phyloP scores from a whole-genome alignment of 495 filamentous ascomycete species.

The Aspergillus coremiiformis region DNA sequence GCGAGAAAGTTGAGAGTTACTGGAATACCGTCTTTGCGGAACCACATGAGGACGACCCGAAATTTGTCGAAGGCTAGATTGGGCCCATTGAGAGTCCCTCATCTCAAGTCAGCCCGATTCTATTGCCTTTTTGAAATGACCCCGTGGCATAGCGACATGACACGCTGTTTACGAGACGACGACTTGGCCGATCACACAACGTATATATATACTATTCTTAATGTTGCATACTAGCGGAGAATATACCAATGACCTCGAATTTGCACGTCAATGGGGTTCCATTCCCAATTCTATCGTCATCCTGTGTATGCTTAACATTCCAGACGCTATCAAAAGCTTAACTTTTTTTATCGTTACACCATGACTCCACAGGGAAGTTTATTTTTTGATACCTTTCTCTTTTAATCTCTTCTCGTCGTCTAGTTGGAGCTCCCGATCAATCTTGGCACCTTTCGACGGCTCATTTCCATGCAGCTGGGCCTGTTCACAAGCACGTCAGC shows the following conservation, averaged over 20 bases:
- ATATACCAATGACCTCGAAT: neutral
- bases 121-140: neutral
- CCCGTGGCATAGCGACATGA: neutral
- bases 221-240: neutral
- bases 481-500: slow-evolving; percentile 27
- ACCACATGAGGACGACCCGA: slow-evolving; percentile 30
- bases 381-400: slow-evolving; percentile 51
- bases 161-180: slow-evolving; percentile 14
- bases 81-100: no score
- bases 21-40: slow-evolving; percentile 38
- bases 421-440: slow-evolving; percentile 59
- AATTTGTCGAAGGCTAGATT: slow-evolving; percentile 24
- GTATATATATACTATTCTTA: slow-evolving; percentile 1
- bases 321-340: neutral
- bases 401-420: slow-evolving; percentile 61
- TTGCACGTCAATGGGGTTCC: neutral
- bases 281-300: slow-evolving; percentile 6
- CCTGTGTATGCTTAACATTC: neutral
- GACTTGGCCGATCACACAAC: slow-evolving; percentile 4
- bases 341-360: neutral
- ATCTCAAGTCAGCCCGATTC: no score
- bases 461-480: slow-evolving; percentile 64
- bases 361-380: slow-evolving; percentile 1
- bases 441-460: slow-evolving; percentile 63
- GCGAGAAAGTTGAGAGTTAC: slow-evolving; percentile 31